Evolutionary conservation across 345 rosid species (phyloP), one percentile per base, ranked within the genome.

Genomic region (Eucalyptus paniculata): DNA sequence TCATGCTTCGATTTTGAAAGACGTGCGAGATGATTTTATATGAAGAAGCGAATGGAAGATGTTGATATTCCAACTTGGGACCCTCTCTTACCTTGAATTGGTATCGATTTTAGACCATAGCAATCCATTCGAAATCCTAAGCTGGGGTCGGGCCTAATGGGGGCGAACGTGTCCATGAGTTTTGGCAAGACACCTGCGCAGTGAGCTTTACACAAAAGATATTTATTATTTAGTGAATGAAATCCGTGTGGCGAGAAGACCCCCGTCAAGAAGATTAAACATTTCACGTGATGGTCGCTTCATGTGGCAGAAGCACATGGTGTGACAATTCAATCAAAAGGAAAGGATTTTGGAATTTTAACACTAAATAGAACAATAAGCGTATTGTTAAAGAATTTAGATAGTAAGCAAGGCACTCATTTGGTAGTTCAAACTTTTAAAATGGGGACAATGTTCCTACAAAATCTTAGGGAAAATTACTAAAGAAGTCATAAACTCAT

Each of bases 381-480:
- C 15, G 1, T 69, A 69, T 37, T 5, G 26, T 19, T 19, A 72
- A 72, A 77, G 4, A 19, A 21, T 37, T 77, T 19, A 21, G 45
- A 77, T 77, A 21, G 7, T 5, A 40, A 77, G 16, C 9, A 77
- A 21, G 1, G 1, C 1, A 1, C 4, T 77, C 1, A 21, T 37
- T 0, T 40, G 1, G 2, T 4, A 40, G 5, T 77, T 40, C 6
- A 37, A 21, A 12, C 5, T 37, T 37, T 77, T 77, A 21, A 21
- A 37, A 37, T 11, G 15, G 0, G 1, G 8, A 34, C 1, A 77
- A 4, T 40, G 26, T 6, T 21, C 3, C 2, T 7, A 77, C 1
- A 40, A 21, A 77, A 77, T 40, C 28, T 77, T 21, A 40, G 11
- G 2, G 5, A 53, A 53, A 53, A 8, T 53, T 8, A 2, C 0